phyloP scores from a whole-genome alignment of 257 asterid genomes.

The Galeopsis tetrahit region DNA sequence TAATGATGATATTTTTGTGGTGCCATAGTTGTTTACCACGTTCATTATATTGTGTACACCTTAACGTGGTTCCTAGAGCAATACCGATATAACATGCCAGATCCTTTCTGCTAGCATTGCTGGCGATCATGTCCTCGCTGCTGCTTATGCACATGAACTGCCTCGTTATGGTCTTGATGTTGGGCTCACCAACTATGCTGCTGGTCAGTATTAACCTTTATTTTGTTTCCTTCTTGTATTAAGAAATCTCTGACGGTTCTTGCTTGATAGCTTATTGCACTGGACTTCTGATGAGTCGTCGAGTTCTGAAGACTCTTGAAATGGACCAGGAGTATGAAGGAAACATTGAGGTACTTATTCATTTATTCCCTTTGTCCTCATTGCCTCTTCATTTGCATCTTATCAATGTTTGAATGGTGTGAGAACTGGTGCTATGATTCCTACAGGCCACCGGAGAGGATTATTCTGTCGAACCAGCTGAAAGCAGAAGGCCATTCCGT shows the following conservation, averaged over 20 bases:
- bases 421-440: neutral
- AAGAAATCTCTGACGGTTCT: slow-evolving; percentile 1
- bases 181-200: slow-evolving; percentile 87
- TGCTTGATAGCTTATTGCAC: slow-evolving; percentile 54
- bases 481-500: slow-evolving; percentile 66
- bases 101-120: slow-evolving; percentile 78
- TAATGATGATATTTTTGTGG: slow-evolving; percentile 5
- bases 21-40: neutral
- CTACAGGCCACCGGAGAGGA: slow-evolving; percentile 68
- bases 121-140: slow-evolving; percentile 76
- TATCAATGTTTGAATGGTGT: neutral
- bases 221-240: neutral
- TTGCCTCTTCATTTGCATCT: neutral
- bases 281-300: slow-evolving; percentile 57
- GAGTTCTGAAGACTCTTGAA: slow-evolving; percentile 49
- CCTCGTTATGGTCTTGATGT: slow-evolving; percentile 78
- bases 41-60: slow-evolving; percentile 18
- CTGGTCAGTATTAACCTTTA: slow-evolving; percentile 47
- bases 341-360: slow-evolving; percentile 47
- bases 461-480: slow-evolving; percentile 66
- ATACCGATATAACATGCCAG: slow-evolving; percentile 75
- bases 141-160: slow-evolving; percentile 84
- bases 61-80: slow-evolving; percentile 58
- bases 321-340: slow-evolving; percentile 58
- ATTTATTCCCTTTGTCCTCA: neutral